Evolutionary conservation across 768 basidiomycete species (phyloP), one percentile per base, ranked within the genome.

Genomic region (Agrocybe chaxingu): DNA sequence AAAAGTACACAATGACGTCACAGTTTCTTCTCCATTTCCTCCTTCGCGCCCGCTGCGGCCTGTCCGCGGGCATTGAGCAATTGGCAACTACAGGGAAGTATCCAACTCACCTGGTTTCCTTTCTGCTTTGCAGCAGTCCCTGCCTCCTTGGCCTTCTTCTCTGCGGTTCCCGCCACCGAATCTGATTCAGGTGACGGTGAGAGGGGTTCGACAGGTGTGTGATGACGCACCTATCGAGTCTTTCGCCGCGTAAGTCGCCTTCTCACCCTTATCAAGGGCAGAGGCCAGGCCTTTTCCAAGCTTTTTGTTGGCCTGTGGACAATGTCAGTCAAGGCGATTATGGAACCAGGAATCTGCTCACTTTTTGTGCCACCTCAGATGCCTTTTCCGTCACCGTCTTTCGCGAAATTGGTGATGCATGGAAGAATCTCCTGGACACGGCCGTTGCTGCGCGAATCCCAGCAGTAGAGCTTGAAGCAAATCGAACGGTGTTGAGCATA

Each of bases 371-470:
- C 16, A 67, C 66, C 19, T 77, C 76, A 0, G 69, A 57, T 1
- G 74, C 76, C 51, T 75, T 76, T 49, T 78, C 76, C 11, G 68
- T 70, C 13, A 77, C 63, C 0, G 70, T 71, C 47, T 76, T 75
- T 2, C 52, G 57, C 8, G 68, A 59, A 19, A 61, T 48, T 5
- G 71, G 68, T 8, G 71, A 68, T 1, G 64, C 52, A 53, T 76
- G 74, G 51, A 78, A 57, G 24, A 24, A 24, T 24, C 24, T 24
- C 24, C 24, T 24, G 24, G 24, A 24, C 3, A 24, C 24, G 5
- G 24, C 24, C 3, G 24, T 24, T 24, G 24, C 24, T 24, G 24
- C 24, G 24, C 16, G 16, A 16, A 24, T 24, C 24, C 24, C 5
- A 24, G 24, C 24, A 24, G 24, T 24, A 24, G 24, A 24, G 24